Evolutionary conservation across 2,329 filamentous ascomycete genomes (phyloP).

Genomic region (Apiospora koreana): DNA sequence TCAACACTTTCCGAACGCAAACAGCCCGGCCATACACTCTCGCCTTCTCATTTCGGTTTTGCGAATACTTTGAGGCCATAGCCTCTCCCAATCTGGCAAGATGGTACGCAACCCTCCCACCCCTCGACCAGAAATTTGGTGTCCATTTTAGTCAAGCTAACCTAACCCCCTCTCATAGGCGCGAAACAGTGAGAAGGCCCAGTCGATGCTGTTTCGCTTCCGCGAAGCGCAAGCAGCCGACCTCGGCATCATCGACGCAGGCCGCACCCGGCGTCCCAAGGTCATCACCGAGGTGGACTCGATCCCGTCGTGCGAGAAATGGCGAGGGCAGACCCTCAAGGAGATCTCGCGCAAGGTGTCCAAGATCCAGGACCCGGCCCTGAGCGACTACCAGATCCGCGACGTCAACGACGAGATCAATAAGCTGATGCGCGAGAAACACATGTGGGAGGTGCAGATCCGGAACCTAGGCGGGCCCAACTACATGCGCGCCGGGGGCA

Average conservation of each 20-base stretch:
- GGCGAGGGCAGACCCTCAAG: conserved; percentile 95
- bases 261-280: conserved; percentile 86
- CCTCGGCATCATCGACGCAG: conserved; percentile 92
- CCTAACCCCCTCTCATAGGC: conserved; percentile 54
- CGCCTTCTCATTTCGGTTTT: conserved; percentile 3
- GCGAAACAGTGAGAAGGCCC: conserved; percentile 96
- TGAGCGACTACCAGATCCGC: conserved; percentile 96
- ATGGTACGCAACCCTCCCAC: background rate
- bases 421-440: conserved; percentile 97
- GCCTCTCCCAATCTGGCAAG: background rate
- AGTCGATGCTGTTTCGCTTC: conserved; percentile 99
- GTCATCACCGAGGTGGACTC: conserved; percentile 83
- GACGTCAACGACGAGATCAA: conserved; percentile 99
- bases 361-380: conserved; percentile 85
- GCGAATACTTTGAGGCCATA: background rate
- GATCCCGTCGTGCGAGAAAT: conserved; percentile 91
- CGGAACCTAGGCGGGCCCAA: conserved; percentile 94
- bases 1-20: background rate
- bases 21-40: background rate
- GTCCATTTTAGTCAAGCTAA: background rate
- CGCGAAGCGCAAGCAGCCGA: conserved; percentile 95
- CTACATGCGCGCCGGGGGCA: conserved; percentile 78
- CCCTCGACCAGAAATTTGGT: background rate
- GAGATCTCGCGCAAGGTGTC: conserved; percentile 97
- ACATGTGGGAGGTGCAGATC: conserved; percentile 98